These are phyloP conservation scores for Lachancea lanzarotensis DNA, from an alignment of 805 yeast genomes.

Conservation along the genomic window DNA sequence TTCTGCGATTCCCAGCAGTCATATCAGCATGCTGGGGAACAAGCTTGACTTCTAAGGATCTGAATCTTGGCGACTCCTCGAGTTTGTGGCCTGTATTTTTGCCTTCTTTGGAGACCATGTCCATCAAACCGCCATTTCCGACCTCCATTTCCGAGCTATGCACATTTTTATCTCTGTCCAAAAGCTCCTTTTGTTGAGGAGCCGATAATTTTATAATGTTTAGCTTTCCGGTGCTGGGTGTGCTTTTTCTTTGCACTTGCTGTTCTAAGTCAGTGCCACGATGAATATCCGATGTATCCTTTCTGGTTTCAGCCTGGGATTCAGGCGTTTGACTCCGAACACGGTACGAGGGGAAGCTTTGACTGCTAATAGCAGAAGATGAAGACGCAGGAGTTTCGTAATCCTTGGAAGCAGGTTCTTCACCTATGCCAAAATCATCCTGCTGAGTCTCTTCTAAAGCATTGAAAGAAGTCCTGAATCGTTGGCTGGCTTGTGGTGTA, in stretches of 20 bases:
- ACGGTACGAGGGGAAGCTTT: slow-evolving; percentile 5
- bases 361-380: slow-evolving; percentile 8
- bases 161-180: slow-evolving; percentile 2
- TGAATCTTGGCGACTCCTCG: neutral
- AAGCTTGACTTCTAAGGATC: neutral
- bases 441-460: neutral
- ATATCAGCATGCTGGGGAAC: neutral
- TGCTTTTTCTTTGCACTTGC: neutral
- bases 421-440: neutral
- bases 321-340: slow-evolving; percentile 4
- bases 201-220: slow-evolving; percentile 23
- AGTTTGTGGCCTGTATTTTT: neutral
- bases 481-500: neutral
- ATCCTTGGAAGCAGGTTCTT: neutral
- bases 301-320: slow-evolving; percentile 2
- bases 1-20: neutral
- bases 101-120: neutral
- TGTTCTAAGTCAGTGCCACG: neutral
- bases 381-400: slow-evolving; percentile 8
- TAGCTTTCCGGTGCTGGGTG: slow-evolving; percentile 12
- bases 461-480: neutral
- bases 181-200: slow-evolving; percentile 17
- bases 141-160: neutral
- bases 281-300: neutral
- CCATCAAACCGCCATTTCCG: neutral